Percentiles rank a stretch among this genome's conserved stretches.
These are phyloP conservation scores for Cryptococcus depauperatus DNA, from an alignment of 1,284 basidiomycete species.

Conservation along the genomic window DNA sequence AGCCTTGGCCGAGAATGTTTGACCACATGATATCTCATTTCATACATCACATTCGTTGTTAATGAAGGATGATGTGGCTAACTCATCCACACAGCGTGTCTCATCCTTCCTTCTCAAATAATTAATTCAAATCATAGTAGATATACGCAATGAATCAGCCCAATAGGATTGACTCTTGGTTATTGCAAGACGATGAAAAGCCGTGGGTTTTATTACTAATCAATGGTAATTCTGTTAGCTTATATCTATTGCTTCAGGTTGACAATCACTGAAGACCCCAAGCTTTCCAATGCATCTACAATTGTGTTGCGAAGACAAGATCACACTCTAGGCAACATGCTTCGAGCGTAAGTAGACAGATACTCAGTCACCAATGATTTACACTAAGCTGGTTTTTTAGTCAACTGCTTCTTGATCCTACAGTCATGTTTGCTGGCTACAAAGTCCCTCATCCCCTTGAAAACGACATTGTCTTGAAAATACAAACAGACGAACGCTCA, in stretches of 20 bases:
- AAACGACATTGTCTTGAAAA: conserved; percentile 85
- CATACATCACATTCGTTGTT: conserved; percentile 7
- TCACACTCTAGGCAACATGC: conserved; percentile 93
- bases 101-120: too few relatives aligned
- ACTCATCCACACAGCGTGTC: too few relatives aligned
- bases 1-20: conserved; percentile 34
- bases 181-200: conserved; percentile 87
- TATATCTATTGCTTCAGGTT: conserved; percentile 52
- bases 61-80: too few relatives aligned
- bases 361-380: background rate
- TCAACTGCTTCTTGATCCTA: conserved; percentile 74
- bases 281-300: conserved; percentile 93
- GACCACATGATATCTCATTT: conserved; percentile 15
- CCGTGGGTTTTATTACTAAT: conserved; percentile 55
- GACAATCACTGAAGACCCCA: conserved; percentile 88
- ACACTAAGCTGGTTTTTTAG: conserved; percentile 47
- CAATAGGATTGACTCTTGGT: conserved; percentile 67
- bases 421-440: conserved; percentile 92
- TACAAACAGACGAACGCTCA: conserved; percentile 83
- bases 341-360: conserved; percentile 65
- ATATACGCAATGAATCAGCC: conserved; percentile 74
- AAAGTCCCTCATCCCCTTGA: conserved; percentile 95
- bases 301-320: conserved; percentile 93
- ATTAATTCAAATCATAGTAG: conserved; percentile 1
- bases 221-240: background rate